Evolutionary conservation across 345 rosid species (phyloP).

Genomic region (Citrus medica): DNA sequence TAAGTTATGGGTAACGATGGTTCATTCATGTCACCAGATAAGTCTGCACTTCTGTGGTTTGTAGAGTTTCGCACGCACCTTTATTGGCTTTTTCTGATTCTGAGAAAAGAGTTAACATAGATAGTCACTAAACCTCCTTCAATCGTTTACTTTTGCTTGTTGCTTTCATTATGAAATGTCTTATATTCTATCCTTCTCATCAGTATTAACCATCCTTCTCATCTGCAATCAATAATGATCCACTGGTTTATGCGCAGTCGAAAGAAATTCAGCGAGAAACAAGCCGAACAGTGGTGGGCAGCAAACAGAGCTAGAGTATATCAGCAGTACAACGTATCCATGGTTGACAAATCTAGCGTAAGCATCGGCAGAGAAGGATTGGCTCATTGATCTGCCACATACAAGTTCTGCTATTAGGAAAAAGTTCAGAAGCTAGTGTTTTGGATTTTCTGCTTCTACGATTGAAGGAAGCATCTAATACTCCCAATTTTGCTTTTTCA

Average conservation of each 20-base stretch:
- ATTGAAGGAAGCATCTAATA: constrained; percentile 9
- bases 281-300: constrained; percentile 86
- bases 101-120: neutral
- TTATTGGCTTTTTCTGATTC: neutral
- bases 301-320: constrained; percentile 66
- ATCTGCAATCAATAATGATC: neutral
- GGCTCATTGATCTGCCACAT: constrained; percentile 25
- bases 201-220: neutral
- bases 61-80: neutral
- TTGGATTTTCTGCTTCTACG: constrained; percentile 1
- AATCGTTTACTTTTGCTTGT: neutral
- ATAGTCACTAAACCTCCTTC: neutral
- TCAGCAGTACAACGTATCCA: constrained; percentile 54
- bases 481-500: constrained; percentile 16
- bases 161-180: neutral
- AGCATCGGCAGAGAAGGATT: constrained; percentile 42
- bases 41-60: neutral
- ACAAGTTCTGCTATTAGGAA: neutral
- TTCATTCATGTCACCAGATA: neutral
- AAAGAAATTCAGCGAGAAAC: constrained; percentile 67
- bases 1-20: too few species aligned
- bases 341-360: constrained; percentile 45
- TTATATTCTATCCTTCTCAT: neutral
- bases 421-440: neutral
- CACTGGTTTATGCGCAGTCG: constrained; percentile 38